Evolutionary conservation across 331 rosid species (phyloP).

Genomic region (Quercus tomentella): DNA sequence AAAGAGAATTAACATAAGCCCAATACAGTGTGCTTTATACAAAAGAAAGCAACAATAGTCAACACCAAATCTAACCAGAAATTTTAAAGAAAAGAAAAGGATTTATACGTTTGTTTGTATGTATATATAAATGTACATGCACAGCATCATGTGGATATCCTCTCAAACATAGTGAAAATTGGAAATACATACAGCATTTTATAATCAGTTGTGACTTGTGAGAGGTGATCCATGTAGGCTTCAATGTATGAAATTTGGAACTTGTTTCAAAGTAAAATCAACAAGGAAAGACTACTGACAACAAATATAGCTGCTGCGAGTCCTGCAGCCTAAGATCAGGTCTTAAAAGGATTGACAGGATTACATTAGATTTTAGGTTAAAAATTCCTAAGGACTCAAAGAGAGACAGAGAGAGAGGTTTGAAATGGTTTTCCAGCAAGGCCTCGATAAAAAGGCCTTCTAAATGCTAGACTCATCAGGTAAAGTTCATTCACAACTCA

Average conservation of each 20-base stretch:
- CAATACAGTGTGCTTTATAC: slow-evolving; percentile 3
- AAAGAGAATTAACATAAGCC: slow-evolving; percentile 12
- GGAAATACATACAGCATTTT: too few relatives aligned
- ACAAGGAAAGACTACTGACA: background rate
- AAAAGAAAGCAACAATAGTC: background rate
- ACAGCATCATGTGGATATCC: too few relatives aligned
- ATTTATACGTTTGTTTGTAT: background rate
- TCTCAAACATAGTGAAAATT: too few relatives aligned
- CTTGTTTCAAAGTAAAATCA: background rate
- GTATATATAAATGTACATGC: too few relatives aligned
- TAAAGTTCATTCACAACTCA: background rate
- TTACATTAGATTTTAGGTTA: too few relatives aligned
- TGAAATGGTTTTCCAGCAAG: background rate
- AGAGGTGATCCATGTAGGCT: background rate
- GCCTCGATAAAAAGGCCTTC: background rate
- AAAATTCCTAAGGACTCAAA: too few relatives aligned
- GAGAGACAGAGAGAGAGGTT: too few relatives aligned
- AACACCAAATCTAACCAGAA: background rate
- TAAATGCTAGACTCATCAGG: background rate
- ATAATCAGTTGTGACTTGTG: too few relatives aligned
- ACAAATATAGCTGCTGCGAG: background rate
- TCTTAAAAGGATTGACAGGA: background rate
- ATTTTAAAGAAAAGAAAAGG: background rate
- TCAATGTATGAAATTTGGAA: background rate
- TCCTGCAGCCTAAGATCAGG: background rate